Base-by-base conservation (phyloP, 2,329 filamentous ascomycete species). In the Exophiala phaeomuriformis region DNA sequence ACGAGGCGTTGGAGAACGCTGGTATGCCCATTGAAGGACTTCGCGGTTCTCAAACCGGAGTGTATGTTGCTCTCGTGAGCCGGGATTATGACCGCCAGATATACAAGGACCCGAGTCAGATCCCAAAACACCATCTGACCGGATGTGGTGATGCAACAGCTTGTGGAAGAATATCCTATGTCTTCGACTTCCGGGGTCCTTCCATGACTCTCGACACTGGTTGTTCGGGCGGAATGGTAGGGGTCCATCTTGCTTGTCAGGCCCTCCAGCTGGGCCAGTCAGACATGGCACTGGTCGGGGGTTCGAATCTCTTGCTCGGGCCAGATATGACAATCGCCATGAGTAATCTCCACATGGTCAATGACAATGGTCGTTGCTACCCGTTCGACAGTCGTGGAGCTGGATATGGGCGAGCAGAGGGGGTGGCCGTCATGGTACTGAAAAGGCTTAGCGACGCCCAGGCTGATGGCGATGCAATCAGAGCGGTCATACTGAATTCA, bases 371-470 rank as follows among this genome's bases (percentile, higher is more conserved):
- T 10, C 33, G 33, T 35, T 35, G 33, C n/a, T 36, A 36, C 33
- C 40, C 40, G 6, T 58, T 53, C n/a, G 46, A 53, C 33, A 36
- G 29, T 6, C 42, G 29, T 19, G 65, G 62, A 9, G 61, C 64
- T 57, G 65, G 64, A 2, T 66, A 66, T 42, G 63, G 63, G 28
- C 63, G 65, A 2, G 61, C 52, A 8, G 64, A 66, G 41, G 64
- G 56, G 2, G 51, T 56, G 2, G 64, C 49, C 1, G n/a, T 62
- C 1, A 50, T 67, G 1, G 49, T 65, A 2, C 27, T 66, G 1
- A 63, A 63, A 42, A 51, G 49, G 6, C 47, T 66, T 1, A 31
- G n/a, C 4, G 55, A 59, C 28, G 65, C 65, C 0, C 36, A 61
- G 6, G 31, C 39, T 1, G 51, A 65, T 33, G 51, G 54, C 1